These are phyloP conservation scores for Polygonum maritimum DNA, from an alignment of 148 eudicot genomes.

Conservation along the genomic window DNA sequence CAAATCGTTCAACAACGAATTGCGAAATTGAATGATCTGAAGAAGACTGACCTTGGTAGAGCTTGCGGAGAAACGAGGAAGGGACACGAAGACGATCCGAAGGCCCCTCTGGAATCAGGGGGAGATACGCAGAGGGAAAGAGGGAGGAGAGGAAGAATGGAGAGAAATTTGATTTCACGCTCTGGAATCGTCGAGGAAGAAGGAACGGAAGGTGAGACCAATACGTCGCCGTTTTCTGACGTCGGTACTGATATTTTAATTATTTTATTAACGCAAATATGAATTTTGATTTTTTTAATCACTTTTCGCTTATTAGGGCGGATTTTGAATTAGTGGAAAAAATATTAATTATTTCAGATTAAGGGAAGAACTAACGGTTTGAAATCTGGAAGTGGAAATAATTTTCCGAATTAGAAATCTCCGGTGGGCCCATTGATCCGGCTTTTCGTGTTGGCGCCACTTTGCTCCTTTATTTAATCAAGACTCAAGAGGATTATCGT, in stretches of 20 bases:
- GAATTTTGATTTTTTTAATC: background rate
- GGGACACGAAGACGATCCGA: background rate
- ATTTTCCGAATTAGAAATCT: no score
- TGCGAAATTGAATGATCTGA: background rate
- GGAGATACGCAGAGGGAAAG: background rate
- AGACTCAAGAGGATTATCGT: no score
- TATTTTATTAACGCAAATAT: background rate
- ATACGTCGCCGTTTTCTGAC: background rate
- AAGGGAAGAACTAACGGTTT: no score
- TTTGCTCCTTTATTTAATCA: background rate
- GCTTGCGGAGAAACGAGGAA: background rate
- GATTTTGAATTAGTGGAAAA: background rate
- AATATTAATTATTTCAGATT: no score
- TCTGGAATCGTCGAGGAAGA: background rate
- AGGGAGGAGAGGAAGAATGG: background rate
- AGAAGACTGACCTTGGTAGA: background rate
- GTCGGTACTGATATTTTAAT: background rate
- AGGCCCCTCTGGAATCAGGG: constrained; percentile 4
- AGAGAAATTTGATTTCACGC: constrained; percentile 2
- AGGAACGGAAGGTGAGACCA: background rate
- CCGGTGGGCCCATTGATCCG: background rate
- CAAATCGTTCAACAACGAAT: background rate
- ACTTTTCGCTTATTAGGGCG: background rate
- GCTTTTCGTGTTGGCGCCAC: background rate
- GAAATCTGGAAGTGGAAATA: no score